Evolutionary conservation across 306 rosid species (phyloP), one percentile per base, ranked within the genome.

Genomic region (Sicyos baderoa): DNA sequence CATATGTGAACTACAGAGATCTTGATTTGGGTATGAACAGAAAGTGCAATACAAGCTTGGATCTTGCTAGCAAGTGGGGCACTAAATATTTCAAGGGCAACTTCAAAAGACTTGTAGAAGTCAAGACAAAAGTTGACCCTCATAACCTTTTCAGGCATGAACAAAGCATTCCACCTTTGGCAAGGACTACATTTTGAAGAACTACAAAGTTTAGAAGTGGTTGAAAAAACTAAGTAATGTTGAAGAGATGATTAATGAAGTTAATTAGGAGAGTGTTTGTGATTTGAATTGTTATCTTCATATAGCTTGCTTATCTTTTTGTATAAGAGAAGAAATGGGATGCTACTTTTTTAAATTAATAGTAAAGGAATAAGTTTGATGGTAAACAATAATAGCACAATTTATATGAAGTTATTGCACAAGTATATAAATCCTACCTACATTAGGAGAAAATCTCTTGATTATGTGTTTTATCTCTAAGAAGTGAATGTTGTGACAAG

Each of bases 101-200:
- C 62, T 92, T 92, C 73, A 48, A 81, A 35, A 86, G 83, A 72
- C 78, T 89, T 80, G 84, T 86, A 57, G 75, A 69, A 37, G 75
- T 92, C 5, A 92, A 92, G 78, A 82, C 89, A 22, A 80, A 52
- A 75, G 84, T 84, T 25, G 97, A 92, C 81, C 97, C 97, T 9
- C 83, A 76, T 19, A 86, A 92, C 66, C 86, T 92, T 76, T 92
- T 92, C 77, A 80, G 95, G 59, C 89, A 89, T 70, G 97, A 92
- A 68, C 96, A 89, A 67, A 92, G 98, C 78, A 92, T 92, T 35
- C 98, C 96, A 25, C 81, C 91, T 12, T n/a, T 91, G 27, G 83
- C 77, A 10, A 42, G 61, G 50, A 70, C 77, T 71, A 21, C 61
- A 42, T 40, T 54, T 21, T 17, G 18, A 58, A 61, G 21, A 7